phyloP scores from a whole-genome alignment of 1,284 basidiomycete genomes.

The Xanthoconium separans region DNA sequence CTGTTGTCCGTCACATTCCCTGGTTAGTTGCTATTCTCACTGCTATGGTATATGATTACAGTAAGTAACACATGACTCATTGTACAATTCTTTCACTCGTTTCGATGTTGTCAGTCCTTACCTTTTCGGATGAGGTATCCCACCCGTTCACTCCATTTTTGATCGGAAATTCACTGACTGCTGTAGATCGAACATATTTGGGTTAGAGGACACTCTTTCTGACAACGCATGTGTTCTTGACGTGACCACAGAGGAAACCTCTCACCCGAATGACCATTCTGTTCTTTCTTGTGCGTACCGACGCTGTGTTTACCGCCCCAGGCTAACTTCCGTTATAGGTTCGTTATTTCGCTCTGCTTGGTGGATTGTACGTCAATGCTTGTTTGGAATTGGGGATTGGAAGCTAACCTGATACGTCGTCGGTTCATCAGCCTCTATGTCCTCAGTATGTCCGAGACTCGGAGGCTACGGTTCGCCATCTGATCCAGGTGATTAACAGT shows the following conservation, averaged over 20 bases:
- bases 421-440: background rate
- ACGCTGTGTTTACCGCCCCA: background rate
- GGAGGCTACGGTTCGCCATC: background rate
- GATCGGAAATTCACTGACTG: background rate
- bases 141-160: background rate
- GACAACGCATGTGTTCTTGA: background rate
- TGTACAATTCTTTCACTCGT: background rate
- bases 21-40: slow-evolving; percentile 5
- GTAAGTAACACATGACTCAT: background rate
- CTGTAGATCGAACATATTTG: slow-evolving; percentile 10
- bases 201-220: background rate
- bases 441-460: background rate
- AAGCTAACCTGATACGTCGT: background rate
- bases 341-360: slow-evolving; percentile 4
- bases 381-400: background rate
- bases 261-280: slow-evolving; percentile 3
- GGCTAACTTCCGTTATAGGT: background rate
- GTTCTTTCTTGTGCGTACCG: slow-evolving; percentile 4
- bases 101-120: slow-evolving; percentile 1
- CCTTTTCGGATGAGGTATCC: slow-evolving; percentile 6
- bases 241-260: background rate
- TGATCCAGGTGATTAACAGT: background rate
- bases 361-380: background rate
- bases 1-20: background rate
- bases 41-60: slow-evolving; percentile 7